Conservation (phyloP, 306 rosid species). For the Corylus avellana region DNA sequence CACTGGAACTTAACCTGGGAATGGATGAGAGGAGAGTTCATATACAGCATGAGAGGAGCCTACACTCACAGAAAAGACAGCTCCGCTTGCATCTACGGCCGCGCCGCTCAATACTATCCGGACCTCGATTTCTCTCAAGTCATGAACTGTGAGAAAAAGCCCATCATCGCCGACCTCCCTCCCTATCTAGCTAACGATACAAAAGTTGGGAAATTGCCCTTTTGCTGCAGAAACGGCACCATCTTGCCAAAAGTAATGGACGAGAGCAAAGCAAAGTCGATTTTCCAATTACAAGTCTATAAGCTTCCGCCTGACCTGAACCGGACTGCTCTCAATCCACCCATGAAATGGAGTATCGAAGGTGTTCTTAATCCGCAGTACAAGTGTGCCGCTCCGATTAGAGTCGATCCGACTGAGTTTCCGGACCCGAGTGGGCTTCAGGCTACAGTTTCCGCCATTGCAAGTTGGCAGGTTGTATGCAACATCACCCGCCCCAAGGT, state of each 20-base stretch:
- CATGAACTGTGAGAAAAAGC: conserved; percentile 61
- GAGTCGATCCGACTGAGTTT: conserved; percentile 59
- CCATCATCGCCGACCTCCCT: conserved; percentile 71
- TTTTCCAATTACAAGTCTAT: conserved; percentile 69
- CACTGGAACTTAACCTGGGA: conserved; percentile 93
- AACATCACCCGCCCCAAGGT: conserved; percentile 68
- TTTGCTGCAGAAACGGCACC: conserved; percentile 79
- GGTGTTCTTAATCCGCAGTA: conserved; percentile 71
- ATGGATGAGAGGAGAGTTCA: conserved; percentile 85
- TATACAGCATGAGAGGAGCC: conserved; percentile 65
- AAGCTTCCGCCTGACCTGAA: conserved; percentile 72
- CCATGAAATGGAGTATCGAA: conserved; percentile 57
- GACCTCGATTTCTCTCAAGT: conserved; percentile 72
- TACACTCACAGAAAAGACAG: conserved; percentile 53
- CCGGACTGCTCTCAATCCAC: conserved; percentile 73
- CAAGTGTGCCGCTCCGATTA: conserved; percentile 59
- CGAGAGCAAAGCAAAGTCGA: conserved; percentile 47
- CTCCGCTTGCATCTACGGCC: conserved; percentile 60
- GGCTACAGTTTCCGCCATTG: conserved; percentile 45
- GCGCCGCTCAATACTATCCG: conserved; percentile 44
- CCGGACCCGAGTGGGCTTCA: conserved; percentile 74
- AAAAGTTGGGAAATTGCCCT: conserved; percentile 64
- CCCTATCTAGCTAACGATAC: conserved; percentile 48
- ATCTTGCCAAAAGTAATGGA: conserved; percentile 64
- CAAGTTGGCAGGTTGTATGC: conserved; percentile 81